These are phyloP conservation scores for Vitis rupestris DNA, from an alignment of 164 flowering plant species.

Conservation along the genomic window DNA sequence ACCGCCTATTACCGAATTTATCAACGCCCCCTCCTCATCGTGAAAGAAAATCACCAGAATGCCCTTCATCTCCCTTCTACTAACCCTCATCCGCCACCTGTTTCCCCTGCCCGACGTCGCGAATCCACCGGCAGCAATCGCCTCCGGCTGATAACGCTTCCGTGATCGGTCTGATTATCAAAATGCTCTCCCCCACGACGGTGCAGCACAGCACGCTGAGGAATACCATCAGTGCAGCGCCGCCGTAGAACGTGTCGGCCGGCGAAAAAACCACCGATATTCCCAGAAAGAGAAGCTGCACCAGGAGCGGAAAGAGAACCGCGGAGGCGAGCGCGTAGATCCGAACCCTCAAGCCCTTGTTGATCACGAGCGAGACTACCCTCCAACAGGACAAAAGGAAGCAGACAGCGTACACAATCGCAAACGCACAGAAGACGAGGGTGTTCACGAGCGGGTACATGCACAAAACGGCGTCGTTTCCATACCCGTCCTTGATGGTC, in stretches of 20 bases:
- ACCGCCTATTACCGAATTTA: neutral
- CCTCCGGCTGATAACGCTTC: slow-evolving; percentile 49
- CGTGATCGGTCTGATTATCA: slow-evolving; percentile 54
- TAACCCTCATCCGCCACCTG: neutral
- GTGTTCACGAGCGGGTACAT: slow-evolving; percentile 49
- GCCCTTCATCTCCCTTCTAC: neutral
- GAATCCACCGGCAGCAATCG: slow-evolving; percentile 7
- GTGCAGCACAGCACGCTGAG: slow-evolving; percentile 33
- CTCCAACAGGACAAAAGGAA: slow-evolving; percentile 49
- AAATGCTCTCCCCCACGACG: slow-evolving; percentile 48
- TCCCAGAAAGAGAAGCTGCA: slow-evolving; percentile 33
- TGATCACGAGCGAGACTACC: slow-evolving; percentile 57
- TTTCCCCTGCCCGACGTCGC: neutral
- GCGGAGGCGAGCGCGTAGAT: slow-evolving; percentile 36
- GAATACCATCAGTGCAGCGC: slow-evolving; percentile 28
- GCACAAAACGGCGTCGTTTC: slow-evolving; percentile 31
- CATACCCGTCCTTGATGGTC: neutral
- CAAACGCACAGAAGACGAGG: slow-evolving; percentile 42
- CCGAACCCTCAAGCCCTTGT: slow-evolving; percentile 49
- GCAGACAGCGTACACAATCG: slow-evolving; percentile 24
- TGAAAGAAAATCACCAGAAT: too few relatives aligned
- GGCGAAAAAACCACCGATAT: slow-evolving; percentile 46
- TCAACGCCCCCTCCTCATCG: too few relatives aligned
- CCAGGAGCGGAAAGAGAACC: slow-evolving; percentile 30
- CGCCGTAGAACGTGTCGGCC: slow-evolving; percentile 18